These are phyloP conservation scores for Tetradesmus lagerheimii DNA, from an alignment of 139 green algal species.

Conservation along the genomic window DNA sequence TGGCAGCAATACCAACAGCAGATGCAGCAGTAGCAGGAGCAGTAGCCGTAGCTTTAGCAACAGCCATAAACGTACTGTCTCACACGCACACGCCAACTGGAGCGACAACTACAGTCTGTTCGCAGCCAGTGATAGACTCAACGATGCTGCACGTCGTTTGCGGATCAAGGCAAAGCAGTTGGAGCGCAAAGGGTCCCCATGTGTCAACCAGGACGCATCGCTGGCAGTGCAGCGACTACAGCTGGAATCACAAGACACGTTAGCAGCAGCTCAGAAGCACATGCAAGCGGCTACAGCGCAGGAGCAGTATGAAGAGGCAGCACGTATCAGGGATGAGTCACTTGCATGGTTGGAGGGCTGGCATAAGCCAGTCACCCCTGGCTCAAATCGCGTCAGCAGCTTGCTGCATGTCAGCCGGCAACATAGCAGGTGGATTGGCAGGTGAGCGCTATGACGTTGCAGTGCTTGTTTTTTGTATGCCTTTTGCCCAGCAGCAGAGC, in stretches of 20 bases:
- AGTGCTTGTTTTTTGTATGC: too few species aligned
- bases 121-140: background rate
- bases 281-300: background rate
- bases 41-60: background rate
- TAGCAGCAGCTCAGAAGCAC: background rate
- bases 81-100: background rate
- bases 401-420: conserved; percentile 9
- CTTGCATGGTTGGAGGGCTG: conserved; percentile 29
- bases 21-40: background rate
- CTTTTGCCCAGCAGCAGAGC: too few species aligned
- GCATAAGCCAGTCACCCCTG: background rate
- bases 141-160: conserved; percentile 15
- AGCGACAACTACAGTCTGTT: background rate
- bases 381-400: background rate
- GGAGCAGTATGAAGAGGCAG: conserved; percentile 12
- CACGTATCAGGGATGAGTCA: conserved; percentile 10
- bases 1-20: background rate
- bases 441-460: background rate
- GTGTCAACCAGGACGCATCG: background rate
- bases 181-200: background rate
- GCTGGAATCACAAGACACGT: background rate
- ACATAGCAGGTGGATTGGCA: background rate
- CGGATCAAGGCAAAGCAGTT: background rate
- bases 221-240: conserved; percentile 9
- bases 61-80: background rate